Conservation (phyloP, 1,139 yeast genomes). For the Trichomonascaceae sp. region DNA sequence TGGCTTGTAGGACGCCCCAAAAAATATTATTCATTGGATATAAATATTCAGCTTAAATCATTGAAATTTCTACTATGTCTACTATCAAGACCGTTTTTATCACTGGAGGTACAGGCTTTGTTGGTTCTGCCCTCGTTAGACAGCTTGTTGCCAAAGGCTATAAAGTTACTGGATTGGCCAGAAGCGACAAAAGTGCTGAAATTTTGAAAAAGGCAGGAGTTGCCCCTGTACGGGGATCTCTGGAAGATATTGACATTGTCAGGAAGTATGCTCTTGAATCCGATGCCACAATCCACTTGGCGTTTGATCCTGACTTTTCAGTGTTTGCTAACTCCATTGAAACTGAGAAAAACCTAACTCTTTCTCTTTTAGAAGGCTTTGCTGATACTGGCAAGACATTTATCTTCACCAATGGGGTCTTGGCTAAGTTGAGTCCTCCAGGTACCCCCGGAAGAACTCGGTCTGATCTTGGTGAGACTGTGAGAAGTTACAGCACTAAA, state of each 20-base stretch:
- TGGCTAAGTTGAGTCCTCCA: background rate
- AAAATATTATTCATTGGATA: background rate
- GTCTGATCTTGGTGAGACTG: background rate
- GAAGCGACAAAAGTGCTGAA: constrained; percentile 41
- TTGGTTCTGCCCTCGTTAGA: constrained; percentile 45
- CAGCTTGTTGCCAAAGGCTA: constrained; percentile 34
- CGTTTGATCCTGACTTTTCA: constrained; percentile 29
- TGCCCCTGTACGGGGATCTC: constrained; percentile 21
- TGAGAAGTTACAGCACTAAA: background rate
- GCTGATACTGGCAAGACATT: constrained; percentile 24
- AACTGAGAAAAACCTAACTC: constrained; percentile 24
- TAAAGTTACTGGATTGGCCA: constrained; percentile 51
- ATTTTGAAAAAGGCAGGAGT: constrained; percentile 4
- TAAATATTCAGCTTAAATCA: background rate
- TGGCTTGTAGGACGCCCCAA: background rate
- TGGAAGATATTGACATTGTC: constrained; percentile 27
- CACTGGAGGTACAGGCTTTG: constrained; percentile 59
- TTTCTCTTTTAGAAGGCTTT: constrained; percentile 26
- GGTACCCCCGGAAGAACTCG: background rate
- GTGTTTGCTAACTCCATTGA: constrained; percentile 11
- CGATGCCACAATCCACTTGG: constrained; percentile 36
- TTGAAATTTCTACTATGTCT: background rate
- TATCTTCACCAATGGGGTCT: background rate
- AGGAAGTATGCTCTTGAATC: constrained; percentile 25
- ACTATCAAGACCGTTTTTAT: constrained; percentile 34